These are phyloP conservation scores for Barnettozyma californica DNA, from an alignment of 805 yeast species.

Conservation along the genomic window DNA sequence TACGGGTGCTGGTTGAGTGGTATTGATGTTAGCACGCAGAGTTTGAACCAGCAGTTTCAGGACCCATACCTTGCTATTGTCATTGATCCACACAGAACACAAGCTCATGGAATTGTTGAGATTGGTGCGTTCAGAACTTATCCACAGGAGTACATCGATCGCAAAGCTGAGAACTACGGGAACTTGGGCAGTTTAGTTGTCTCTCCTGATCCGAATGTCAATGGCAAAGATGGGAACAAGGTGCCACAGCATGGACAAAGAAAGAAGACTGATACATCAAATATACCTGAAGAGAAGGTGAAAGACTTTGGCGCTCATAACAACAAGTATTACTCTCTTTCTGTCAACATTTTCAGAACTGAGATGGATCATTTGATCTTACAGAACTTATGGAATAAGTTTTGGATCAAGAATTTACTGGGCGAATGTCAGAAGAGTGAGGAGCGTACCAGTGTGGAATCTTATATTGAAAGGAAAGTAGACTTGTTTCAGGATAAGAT, in stretches of 20 bases:
- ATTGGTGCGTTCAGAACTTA: slow-evolving; percentile 87
- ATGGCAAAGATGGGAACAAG: slow-evolving; percentile 1
- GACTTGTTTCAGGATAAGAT: slow-evolving; percentile 13
- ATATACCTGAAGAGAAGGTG: slow-evolving; percentile 45
- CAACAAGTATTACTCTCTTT: slow-evolving; percentile 60
- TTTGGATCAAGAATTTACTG: slow-evolving; percentile 39
- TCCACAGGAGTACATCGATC: slow-evolving; percentile 29
- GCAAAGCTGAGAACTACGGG: slow-evolving; percentile 7
- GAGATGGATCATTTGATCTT: slow-evolving; percentile 44
- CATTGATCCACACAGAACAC: slow-evolving; percentile 73
- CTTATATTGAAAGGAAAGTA: slow-evolving; percentile 9
- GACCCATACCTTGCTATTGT: slow-evolving; percentile 91
- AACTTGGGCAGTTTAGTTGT: slow-evolving; percentile 11
- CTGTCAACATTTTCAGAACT: slow-evolving; percentile 54
- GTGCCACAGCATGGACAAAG: slow-evolving; percentile 1
- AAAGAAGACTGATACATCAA: slow-evolving; percentile 1
- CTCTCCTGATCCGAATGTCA: slow-evolving; percentile 11
- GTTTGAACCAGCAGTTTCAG: slow-evolving; percentile 78
- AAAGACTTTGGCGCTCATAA: slow-evolving; percentile 71
- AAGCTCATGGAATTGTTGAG: slow-evolving; percentile 59
- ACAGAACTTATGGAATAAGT: slow-evolving; percentile 37
- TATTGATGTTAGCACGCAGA: slow-evolving; percentile 87
- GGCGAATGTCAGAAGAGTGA: slow-evolving; percentile 11
- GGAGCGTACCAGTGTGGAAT: slow-evolving; percentile 3
- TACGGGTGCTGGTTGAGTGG: slow-evolving; percentile 96